phyloP scores from a whole-genome alignment of 2,329 filamentous ascomycete species.

The Fusarium denticulatum region DNA sequence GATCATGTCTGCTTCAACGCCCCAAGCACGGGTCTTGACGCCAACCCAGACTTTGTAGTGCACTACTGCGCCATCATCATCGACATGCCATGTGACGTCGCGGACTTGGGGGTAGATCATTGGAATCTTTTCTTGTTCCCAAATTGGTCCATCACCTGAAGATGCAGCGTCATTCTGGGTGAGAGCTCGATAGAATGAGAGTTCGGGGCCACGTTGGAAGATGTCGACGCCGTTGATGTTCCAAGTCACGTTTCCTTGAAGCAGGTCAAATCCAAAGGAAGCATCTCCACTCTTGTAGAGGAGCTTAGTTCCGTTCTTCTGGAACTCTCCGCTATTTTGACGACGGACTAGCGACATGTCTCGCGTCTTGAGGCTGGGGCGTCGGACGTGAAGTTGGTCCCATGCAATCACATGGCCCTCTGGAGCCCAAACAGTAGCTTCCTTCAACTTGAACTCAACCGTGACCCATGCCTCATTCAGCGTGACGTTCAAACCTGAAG shows the following conservation, averaged over 20 bases:
- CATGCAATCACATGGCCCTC: constrained; percentile 13
- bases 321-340: background rate
- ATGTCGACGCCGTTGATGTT: background rate
- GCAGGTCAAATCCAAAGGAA: background rate
- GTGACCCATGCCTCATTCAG: background rate
- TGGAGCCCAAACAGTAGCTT: background rate
- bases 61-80: accelerated
- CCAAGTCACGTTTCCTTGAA: constrained; percentile 3
- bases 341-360: background rate
- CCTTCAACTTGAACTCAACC: constrained; percentile 5
- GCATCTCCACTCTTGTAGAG: background rate
- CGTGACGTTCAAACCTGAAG: accelerated
- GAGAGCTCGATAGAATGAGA: constrained; percentile 1
- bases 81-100: background rate
- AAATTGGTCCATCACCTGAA: background rate
- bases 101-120: constrained; percentile 11
- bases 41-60: constrained; percentile 26
- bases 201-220: constrained; percentile 9
- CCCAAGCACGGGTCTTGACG: constrained; percentile 7
- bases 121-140: background rate
- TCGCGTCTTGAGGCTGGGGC: accelerated
- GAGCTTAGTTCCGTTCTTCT: background rate
- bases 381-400: constrained; percentile 13
- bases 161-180: constrained; percentile 15
- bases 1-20: constrained; percentile 11